Base-by-base conservation (phyloP, 1,139 yeast genomes). In the Blastobotrys raffinosifermentans region DNA sequence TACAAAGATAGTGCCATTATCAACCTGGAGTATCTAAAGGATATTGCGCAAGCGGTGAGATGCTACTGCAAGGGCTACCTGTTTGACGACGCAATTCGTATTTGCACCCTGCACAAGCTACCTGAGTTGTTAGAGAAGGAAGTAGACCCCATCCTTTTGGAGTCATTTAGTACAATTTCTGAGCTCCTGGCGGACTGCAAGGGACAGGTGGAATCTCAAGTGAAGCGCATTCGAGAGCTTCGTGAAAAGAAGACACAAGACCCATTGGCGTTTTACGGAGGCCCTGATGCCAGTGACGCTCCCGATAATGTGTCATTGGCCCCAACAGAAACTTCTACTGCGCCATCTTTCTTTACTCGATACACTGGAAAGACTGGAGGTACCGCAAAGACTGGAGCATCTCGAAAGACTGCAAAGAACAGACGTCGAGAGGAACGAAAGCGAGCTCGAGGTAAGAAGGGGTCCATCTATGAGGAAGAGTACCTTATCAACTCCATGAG, bases 291-390 rank as follows among this genome's bases (percentile, higher is more conserved):
- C 29, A 84, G 77, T 41, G 67, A 72, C 32, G 94, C 85, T 47
- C 91, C 96, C 1, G 99, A 91, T 60, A 84, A 89, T 58, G 94
- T 93, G 2, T 89, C 97, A 0, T 73, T 93, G 45, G 97, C 97
- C 0, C 93, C 95, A 1, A 83, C 96, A 0, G 96, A 87, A 57
- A 80, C 96, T 0, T 83, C 96, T 0, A 84, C 96, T 0, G 81
- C 87, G 9, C 94, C 93, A 19, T 87, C 97, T 0, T 85, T 89
- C 58, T 84, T 87, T 63, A 91, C 98, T 0, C 74, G 94, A 55
- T 91, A 91, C 60, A 91, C 99, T 0, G 97, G 97, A 47, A 87
- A 89, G 61, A 87, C 97, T 1, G 72, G 82, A 0, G 95, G 96
- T 16, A 91, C 98, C 3, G 98, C 97, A 4, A 83, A 84, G 58